Percentiles rank a stretch among this genome's conserved stretches.
phyloP scores from a whole-genome alignment of 345 rosid species.

The Syzygium aqueum region DNA sequence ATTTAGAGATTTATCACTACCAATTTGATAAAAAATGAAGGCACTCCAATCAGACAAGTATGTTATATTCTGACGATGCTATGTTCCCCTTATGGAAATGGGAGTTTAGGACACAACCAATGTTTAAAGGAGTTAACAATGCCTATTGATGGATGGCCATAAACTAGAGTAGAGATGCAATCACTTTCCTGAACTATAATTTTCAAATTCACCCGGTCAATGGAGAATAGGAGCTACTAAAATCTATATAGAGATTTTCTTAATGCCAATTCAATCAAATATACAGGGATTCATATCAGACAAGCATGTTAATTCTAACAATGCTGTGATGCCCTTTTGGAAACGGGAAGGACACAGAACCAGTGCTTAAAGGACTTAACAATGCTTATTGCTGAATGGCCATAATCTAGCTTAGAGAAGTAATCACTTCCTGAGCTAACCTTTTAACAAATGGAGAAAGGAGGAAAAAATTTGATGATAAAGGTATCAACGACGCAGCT shows the following conservation, averaged over 20 bases:
- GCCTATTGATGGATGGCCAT: not conserved
- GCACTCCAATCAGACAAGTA: not conserved
- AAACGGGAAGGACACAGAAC: not conserved
- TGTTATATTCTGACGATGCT: not conserved
- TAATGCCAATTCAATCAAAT: not conserved
- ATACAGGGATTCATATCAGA: not conserved
- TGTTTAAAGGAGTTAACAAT: not conserved
- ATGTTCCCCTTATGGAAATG: not conserved
- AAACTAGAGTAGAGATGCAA: not conserved
- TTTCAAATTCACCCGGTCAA: not conserved
- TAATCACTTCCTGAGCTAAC: not conserved
- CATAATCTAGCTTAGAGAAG: not conserved
- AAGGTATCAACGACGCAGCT: not conserved
- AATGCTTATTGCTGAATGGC: not conserved
- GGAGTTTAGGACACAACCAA: not conserved
- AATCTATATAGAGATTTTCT: not conserved
- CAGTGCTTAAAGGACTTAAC: not conserved
- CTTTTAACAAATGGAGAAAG: not conserved
- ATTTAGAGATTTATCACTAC: not conserved
- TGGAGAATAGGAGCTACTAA: not conserved
- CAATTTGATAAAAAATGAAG: not conserved
- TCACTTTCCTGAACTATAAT: not conserved
- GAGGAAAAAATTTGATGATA: not conserved
- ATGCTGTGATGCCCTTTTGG: not conserved
- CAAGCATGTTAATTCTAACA: not conserved